Conservation (phyloP, 352 stramenopile genomes). For the Globisporangium mamillatum region DNA sequence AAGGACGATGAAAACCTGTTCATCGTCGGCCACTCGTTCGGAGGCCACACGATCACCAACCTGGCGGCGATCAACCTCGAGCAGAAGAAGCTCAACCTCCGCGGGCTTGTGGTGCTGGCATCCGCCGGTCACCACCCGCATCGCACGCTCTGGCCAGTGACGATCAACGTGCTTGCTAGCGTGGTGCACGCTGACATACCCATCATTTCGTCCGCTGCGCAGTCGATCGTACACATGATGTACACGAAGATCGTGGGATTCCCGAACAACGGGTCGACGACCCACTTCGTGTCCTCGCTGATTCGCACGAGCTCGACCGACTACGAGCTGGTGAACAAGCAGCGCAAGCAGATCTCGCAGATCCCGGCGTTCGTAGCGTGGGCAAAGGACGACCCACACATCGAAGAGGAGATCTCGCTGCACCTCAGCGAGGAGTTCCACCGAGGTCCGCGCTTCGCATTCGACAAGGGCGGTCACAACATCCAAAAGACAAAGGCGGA, state of each 20-base stretch:
- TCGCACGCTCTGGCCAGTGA: slow-evolving; percentile 18
- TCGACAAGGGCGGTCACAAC: slow-evolving; percentile 45
- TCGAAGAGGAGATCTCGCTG: slow-evolving; percentile 53
- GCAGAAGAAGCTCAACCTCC: slow-evolving; percentile 27
- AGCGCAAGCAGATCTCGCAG: slow-evolving; percentile 20
- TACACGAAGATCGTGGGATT: slow-evolving; percentile 23
- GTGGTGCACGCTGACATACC: slow-evolving; percentile 21
- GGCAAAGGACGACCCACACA: slow-evolving; percentile 53
- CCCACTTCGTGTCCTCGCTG: slow-evolving; percentile 25
- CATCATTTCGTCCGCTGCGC: slow-evolving; percentile 7
- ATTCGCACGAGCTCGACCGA: slow-evolving; percentile 33
- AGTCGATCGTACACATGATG: slow-evolving; percentile 17
- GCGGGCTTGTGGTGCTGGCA: slow-evolving; percentile 28
- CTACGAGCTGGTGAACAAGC: slow-evolving; percentile 30
- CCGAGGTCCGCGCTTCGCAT: slow-evolving; percentile 33
- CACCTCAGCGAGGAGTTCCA: slow-evolving; percentile 33
- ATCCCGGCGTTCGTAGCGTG: slow-evolving; percentile 41
- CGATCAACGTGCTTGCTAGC: slow-evolving; percentile 12
- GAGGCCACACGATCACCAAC: slow-evolving; percentile 43
- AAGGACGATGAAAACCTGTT: slow-evolving; percentile 33
- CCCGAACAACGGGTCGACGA: slow-evolving; percentile 18
- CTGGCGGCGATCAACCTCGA: slow-evolving; percentile 33
- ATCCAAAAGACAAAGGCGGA: slow-evolving; percentile 48
- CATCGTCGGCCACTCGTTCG: slow-evolving; percentile 65
- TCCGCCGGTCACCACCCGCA: slow-evolving; percentile 28